phyloP scores from a whole-genome alignment of 2,329 filamentous ascomycete species.

The Emericellopsis atlantica region DNA sequence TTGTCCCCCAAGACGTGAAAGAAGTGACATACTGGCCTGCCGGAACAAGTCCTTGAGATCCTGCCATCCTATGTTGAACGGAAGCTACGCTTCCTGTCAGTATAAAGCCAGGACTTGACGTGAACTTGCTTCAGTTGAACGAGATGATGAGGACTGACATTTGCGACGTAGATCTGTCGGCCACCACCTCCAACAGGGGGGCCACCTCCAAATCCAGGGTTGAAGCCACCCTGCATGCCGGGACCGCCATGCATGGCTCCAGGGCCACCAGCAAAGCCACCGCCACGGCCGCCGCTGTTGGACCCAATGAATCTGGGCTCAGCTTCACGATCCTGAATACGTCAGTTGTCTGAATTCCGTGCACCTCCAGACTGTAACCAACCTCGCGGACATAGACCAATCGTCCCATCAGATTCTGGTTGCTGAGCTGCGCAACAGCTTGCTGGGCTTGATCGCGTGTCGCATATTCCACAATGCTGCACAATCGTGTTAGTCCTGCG shows the following conservation, averaged over 20 bases:
- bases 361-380: slow-evolving; percentile 15
- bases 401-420: slow-evolving; percentile 97
- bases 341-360: not conserved
- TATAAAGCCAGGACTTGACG: slow-evolving; percentile 5
- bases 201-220: slow-evolving; percentile 41
- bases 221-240: slow-evolving; percentile 40
- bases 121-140: no score
- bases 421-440: slow-evolving; percentile 94
- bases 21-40: slow-evolving; percentile 68
- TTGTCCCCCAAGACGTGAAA: not conserved
- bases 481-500: slow-evolving; percentile 8
- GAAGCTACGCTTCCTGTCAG: slow-evolving; percentile 50
- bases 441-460: slow-evolving; percentile 98
- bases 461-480: slow-evolving; percentile 99
- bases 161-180: slow-evolving; percentile 93
- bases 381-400: slow-evolving; percentile 98
- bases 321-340: slow-evolving; percentile 76
- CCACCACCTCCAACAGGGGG: slow-evolving; percentile 43
- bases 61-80: slow-evolving; percentile 96
- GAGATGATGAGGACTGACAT: slow-evolving; percentile 56
- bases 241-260: slow-evolving; percentile 24
- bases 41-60: slow-evolving; percentile 98
- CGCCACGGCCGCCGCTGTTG: slow-evolving; percentile 39
- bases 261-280: slow-evolving; percentile 39
- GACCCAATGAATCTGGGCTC: slow-evolving; percentile 90